Evolutionary conservation across 2,329 filamentous ascomycete species (phyloP).

Genomic region (Aciculosporium take): DNA sequence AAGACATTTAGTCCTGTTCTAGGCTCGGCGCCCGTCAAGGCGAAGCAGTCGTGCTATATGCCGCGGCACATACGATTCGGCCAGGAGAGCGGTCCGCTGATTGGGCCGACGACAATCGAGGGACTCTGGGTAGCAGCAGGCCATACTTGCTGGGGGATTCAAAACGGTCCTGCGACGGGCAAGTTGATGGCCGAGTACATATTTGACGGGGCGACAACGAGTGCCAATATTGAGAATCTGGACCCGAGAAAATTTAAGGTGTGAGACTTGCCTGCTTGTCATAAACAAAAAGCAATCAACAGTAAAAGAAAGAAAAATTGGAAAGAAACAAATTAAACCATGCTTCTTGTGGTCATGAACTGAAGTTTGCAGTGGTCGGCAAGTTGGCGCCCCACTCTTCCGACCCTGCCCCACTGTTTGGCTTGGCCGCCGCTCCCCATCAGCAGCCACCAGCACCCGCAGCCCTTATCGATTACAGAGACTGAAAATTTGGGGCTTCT

Average conservation of each 20-base stretch:
- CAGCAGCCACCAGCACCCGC: too few species aligned
- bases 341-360: too few species aligned
- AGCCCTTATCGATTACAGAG: background rate
- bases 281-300: too few species aligned
- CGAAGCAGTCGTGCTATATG: slow-evolving; percentile 83
- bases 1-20: slow-evolving; percentile 50
- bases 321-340: too few species aligned
- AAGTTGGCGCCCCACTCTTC: too few species aligned
- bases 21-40: slow-evolving; percentile 52
- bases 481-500: slow-evolving; percentile 6
- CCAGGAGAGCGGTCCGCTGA: slow-evolving; percentile 52
- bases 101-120: slow-evolving; percentile 59
- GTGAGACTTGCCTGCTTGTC: slow-evolving; percentile 17
- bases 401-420: too few species aligned
- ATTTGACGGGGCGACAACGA: slow-evolving; percentile 56
- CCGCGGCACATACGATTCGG: slow-evolving; percentile 56
- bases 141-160: slow-evolving; percentile 96
- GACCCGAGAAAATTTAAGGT: slow-evolving; percentile 53
- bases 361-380: too few species aligned
- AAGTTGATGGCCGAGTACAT: slow-evolving; percentile 68
- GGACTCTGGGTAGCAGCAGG: slow-evolving; percentile 74
- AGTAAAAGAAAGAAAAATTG: background rate
- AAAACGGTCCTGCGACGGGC: slow-evolving; percentile 82
- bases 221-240: slow-evolving; percentile 49
- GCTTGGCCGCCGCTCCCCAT: too few species aligned